Conservation (phyloP, 2,329 filamentous ascomycete genomes). For the Colletotrichum caudatum region DNA sequence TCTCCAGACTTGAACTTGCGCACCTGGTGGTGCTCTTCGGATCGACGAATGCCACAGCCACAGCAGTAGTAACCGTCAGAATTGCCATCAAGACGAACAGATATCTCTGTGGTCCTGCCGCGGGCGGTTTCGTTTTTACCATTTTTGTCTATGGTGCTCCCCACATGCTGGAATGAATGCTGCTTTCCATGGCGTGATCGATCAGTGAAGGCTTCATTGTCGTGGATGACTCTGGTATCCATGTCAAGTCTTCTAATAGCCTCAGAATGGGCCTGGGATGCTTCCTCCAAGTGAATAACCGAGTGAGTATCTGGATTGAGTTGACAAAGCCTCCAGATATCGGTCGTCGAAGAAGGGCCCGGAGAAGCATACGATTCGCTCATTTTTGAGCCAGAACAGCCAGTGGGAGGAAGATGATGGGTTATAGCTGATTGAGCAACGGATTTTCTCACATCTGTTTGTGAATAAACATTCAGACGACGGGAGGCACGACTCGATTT, state of each 20-base stretch:
- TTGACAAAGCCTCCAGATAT: background rate
- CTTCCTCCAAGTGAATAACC: background rate
- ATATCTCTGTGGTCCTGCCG: slow-evolving; percentile 29
- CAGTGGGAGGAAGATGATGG: too few relatives aligned
- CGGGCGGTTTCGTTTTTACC: slow-evolving; percentile 6
- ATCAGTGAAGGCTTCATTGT: background rate
- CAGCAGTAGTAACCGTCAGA: slow-evolving; percentile 41
- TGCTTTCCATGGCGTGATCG: background rate
- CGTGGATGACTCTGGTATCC: background rate
- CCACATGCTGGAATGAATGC: background rate
- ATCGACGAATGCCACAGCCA: slow-evolving; percentile 41
- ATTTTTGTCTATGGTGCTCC: background rate
- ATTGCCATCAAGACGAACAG: slow-evolving; percentile 35
- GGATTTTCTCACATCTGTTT: background rate
- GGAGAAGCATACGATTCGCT: background rate
- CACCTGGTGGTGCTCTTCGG: slow-evolving; percentile 35
- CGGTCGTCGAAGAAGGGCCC: background rate
- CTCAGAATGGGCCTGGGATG: background rate
- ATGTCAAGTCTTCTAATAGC: background rate
- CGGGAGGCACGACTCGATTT: slow-evolving; percentile 32
- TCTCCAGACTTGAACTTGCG: slow-evolving; percentile 27
- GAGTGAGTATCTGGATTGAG: background rate
- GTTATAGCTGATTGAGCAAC: background rate
- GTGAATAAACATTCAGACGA: slow-evolving; percentile 10
- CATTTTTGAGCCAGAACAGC: background rate